A percentile compares a stretch with the other conserved stretches of the same genome.
Conservation (phyloP, 1,284 basidiomycete species). For the Austroboletus niveus region DNA sequence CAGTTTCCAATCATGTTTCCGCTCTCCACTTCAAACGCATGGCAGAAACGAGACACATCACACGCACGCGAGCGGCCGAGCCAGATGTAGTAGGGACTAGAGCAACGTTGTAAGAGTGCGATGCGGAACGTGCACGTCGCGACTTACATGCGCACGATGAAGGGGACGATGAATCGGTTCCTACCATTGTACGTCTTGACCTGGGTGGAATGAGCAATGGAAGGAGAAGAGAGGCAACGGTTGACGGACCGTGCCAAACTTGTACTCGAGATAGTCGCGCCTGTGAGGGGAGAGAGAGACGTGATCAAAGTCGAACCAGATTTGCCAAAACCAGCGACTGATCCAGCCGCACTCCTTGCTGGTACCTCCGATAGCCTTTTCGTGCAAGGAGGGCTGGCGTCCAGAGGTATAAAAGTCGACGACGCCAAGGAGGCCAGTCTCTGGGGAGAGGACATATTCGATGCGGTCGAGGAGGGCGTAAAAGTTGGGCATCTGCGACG, state of each 20-base stretch:
- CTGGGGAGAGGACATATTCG: no score
- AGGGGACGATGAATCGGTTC: constrained; percentile 70
- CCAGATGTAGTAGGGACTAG: constrained; percentile 75
- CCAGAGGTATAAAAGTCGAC: constrained; percentile 77
- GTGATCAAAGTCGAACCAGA: constrained; percentile 81
- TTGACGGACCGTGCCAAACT: no score
- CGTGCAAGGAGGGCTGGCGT: constrained; percentile 52
- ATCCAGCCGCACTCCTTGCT: constrained; percentile 74
- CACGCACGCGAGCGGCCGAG: constrained; percentile 68
- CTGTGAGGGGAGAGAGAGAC: constrained; percentile 62
- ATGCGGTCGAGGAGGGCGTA: constrained; percentile 58
- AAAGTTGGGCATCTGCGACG: constrained; percentile 65
- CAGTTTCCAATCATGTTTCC: constrained; percentile 63
- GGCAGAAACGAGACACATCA: constrained; percentile 57
- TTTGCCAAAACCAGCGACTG: constrained; percentile 80
- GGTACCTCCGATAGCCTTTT: constrained; percentile 69
- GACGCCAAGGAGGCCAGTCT: no score
- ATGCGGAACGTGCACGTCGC: not conserved
- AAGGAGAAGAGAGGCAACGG: no score
- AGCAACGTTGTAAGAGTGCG: not conserved
- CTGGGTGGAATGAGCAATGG: constrained; percentile 17
- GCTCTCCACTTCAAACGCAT: constrained; percentile 71
- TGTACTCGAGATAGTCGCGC: no score
- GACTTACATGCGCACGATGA: constrained; percentile 63
- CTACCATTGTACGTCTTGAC: constrained; percentile 72